These are phyloP conservation scores for Candida jianshihensis DNA, from an alignment of 805 yeast species.

Conservation along the genomic window DNA sequence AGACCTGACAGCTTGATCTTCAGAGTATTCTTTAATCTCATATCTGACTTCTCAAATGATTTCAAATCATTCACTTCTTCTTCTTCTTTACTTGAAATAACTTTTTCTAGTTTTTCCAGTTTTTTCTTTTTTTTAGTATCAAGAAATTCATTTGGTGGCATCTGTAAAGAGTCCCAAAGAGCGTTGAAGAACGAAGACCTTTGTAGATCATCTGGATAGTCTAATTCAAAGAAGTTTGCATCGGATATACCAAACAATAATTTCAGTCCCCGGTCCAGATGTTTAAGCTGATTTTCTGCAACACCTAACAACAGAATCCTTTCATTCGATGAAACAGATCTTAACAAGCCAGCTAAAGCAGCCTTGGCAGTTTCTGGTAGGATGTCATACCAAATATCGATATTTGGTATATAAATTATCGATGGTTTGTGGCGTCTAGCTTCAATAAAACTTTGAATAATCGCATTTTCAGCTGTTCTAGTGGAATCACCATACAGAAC, in stretches of 20 bases:
- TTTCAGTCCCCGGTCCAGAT: constrained; percentile 40
- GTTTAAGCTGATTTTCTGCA: constrained; percentile 40
- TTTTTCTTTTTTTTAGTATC: constrained; percentile 41
- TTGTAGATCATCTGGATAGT: constrained; percentile 38
- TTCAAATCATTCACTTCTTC: constrained; percentile 34
- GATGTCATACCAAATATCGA: constrained; percentile 68
- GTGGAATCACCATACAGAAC: constrained; percentile 71
- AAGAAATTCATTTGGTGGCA: constrained; percentile 68
- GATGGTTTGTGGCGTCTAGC: constrained; percentile 88
- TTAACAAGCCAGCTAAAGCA: constrained; percentile 61
- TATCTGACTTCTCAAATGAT: constrained; percentile 52
- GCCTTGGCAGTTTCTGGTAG: constrained; percentile 65
- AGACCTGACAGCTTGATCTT: constrained; percentile 81
- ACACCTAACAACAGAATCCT: constrained; percentile 68
- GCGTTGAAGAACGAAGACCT: constrained; percentile 50
- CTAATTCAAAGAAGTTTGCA: constrained; percentile 39
- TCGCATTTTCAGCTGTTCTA: constrained; percentile 72
- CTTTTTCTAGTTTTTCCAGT: constrained; percentile 28
- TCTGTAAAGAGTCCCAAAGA: constrained; percentile 45
- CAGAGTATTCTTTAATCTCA: constrained; percentile 74
- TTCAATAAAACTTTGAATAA: constrained; percentile 80
- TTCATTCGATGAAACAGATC: constrained; percentile 65
- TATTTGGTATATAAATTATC: constrained; percentile 73
- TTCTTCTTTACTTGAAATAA: constrained; percentile 27
- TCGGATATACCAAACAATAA: constrained; percentile 51